Evolutionary conservation across 148 eudicot species (phyloP).

Genomic region (Chenopodium formosanum): DNA sequence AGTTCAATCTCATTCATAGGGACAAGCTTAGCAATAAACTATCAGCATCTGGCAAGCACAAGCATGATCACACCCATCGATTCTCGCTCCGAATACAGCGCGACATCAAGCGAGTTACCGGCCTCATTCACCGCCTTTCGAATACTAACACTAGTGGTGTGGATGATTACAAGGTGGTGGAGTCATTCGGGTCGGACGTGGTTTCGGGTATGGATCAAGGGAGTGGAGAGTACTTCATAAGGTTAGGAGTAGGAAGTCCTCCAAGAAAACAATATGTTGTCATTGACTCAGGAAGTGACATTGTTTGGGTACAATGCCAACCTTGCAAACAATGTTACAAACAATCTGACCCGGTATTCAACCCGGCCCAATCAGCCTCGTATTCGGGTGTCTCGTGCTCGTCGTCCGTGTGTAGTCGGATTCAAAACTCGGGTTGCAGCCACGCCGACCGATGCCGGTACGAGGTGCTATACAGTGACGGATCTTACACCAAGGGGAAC

Average conservation of each 20-base stretch:
- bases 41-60: background rate
- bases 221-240: slow-evolving; percentile 84
- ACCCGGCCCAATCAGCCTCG: slow-evolving; percentile 73
- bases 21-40: slow-evolving; percentile 33
- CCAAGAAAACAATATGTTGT: slow-evolving; percentile 72
- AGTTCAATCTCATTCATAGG: slow-evolving; percentile 61
- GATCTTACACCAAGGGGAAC: slow-evolving; percentile 82
- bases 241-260: slow-evolving; percentile 88
- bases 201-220: slow-evolving; percentile 91
- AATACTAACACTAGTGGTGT: slow-evolving; percentile 13
- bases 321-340: slow-evolving; percentile 74
- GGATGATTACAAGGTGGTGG: slow-evolving; percentile 35
- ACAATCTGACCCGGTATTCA: slow-evolving; percentile 90
- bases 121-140: slow-evolving; percentile 33
- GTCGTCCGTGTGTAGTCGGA: slow-evolving; percentile 53
- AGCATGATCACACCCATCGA: slow-evolving; percentile 38
- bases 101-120: slow-evolving; percentile 50
- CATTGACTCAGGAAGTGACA: slow-evolving; percentile 81
- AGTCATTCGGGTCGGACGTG: slow-evolving; percentile 64
- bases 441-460: slow-evolving; percentile 63
- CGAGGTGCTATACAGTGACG: slow-evolving; percentile 75
- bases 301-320: slow-evolving; percentile 92
- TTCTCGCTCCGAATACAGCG: slow-evolving; percentile 51
- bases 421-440: slow-evolving; percentile 52
- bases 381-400: slow-evolving; percentile 59